Evolutionary conservation across 1,139 yeast species (phyloP), one percentile per base, ranked within the genome.

Genomic region (Zygosaccharomyces sapae): DNA sequence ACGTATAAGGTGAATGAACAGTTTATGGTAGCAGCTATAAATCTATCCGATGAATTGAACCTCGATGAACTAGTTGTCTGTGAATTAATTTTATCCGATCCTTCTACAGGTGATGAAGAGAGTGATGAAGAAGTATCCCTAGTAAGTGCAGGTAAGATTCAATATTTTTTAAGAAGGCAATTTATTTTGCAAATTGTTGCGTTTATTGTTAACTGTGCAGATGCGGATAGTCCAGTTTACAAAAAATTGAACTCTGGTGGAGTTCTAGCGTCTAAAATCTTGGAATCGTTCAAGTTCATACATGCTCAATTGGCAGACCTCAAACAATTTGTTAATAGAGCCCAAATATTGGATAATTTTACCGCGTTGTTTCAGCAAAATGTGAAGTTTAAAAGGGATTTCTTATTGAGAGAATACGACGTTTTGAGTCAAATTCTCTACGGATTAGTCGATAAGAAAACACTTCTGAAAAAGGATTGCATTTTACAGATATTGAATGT

Each of bases 21-120:
- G 42, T 81, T 81, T 51, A 70, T 79, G 43, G 65, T 74, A 35
- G 69, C 73, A 5, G 71, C 82, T 0, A 69, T 75, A 2, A 68
- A 71, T 29, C 58, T 82, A 10, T 70, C 87, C 0, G 90, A 84
- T 51, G 89, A 84, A 53, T 72, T 84, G 48, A 73, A 77, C 51
- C 70, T 90, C 46, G 95, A 90, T 63, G 85, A 81, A 54, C 68
- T 85, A 43, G 74, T 79, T 1, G 77, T 86, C 2, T 81, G 89
- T 1, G 75, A 82, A 49, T 44, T 65, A 45, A 70, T 86, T 41
- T 69, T 73, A 62, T 77, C 58, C 3, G 47, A 51, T 27, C 35
- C 48, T 22, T 16, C 29, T 5, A 45, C 38, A 2, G 34, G 19
- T 5, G 42, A 22, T 16, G 37, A 33, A 18, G 54, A 58, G 7